Percentiles rank a stretch among this genome's conserved stretches.
Evolutionary conservation across 768 basidiomycete species (phyloP).

Genomic region (Hebeloma cylindrosporum): DNA sequence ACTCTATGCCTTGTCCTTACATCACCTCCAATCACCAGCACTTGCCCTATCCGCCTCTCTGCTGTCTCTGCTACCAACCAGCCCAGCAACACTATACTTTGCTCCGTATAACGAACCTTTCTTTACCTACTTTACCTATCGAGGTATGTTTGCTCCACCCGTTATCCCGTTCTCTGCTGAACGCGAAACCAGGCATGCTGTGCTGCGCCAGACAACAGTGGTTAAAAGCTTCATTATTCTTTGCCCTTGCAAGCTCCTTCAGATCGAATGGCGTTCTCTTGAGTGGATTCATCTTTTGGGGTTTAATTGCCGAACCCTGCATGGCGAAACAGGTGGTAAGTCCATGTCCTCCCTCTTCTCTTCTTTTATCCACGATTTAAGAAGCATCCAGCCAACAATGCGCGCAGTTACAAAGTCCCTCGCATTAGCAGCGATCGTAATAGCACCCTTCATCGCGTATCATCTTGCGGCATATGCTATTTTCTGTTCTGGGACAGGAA

Average conservation of each 20-base stretch:
- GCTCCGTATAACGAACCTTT: constrained; percentile 85
- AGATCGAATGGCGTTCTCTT: constrained; percentile 80
- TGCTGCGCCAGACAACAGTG: constrained; percentile 50
- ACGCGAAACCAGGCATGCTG: constrained; percentile 52
- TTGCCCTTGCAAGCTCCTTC: constrained; percentile 63
- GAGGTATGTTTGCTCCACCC: constrained; percentile 41
- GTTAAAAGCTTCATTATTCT: constrained; percentile 55
- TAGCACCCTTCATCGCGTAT: constrained; percentile 70
- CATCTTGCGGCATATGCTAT: constrained; percentile 62
- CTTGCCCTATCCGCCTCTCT: constrained; percentile 62
- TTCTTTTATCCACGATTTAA: constrained; percentile 4
- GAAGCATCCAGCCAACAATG: constrained; percentile 33
- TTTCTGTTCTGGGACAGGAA: constrained; percentile 54
- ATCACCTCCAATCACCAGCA: constrained; percentile 51
- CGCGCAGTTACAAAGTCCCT: constrained; percentile 34
- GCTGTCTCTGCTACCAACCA: constrained; percentile 78
- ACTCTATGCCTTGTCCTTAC: constrained; percentile 59
- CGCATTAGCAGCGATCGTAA: constrained; percentile 44
- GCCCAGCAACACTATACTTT: constrained; percentile 70
- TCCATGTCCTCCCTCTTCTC: neutral
- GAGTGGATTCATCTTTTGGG: constrained; percentile 80
- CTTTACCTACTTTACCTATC: constrained; percentile 80
- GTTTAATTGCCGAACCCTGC: constrained; percentile 56
- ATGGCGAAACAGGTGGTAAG: constrained; percentile 35
- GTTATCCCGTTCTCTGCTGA: neutral